Evolutionary conservation across 106 monocot genomes (phyloP).

Genomic region (Platanthera guangdongensis): DNA sequence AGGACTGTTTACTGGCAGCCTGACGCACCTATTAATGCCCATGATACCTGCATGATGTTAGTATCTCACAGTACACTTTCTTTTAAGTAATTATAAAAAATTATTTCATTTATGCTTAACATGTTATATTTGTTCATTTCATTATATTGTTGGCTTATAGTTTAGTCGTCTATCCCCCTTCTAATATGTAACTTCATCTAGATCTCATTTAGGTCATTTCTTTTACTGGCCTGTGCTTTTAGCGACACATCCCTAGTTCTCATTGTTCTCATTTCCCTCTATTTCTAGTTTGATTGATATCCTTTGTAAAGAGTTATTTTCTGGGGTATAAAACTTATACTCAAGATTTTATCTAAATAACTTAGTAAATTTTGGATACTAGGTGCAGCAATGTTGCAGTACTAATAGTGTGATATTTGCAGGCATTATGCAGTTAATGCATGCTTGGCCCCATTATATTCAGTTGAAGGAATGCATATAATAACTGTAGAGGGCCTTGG

Average conservation of each 20-base stretch:
- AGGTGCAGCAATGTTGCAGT: background rate
- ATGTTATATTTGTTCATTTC: background rate
- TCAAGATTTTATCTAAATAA: background rate
- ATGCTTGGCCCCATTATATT: slow-evolving; percentile 90
- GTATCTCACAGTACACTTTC: background rate
- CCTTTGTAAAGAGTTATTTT: background rate
- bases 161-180: background rate
- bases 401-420: slow-evolving; percentile 2
- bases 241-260: background rate
- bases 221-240: background rate
- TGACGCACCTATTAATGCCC: background rate
- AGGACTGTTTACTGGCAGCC: background rate
- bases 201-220: background rate
- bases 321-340: background rate
- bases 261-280: background rate
- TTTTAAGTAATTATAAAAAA: background rate
- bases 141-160: background rate
- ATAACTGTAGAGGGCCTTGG: slow-evolving; percentile 97
- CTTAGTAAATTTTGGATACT: background rate
- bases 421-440: slow-evolving; percentile 96
- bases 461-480: slow-evolving; percentile 94
- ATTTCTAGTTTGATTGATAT: background rate
- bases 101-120: background rate
- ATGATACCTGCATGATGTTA: background rate
- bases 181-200: background rate